Evolutionary conservation across 345 rosid species (phyloP), one percentile per base, ranked within the genome.

Genomic region (Populus tremula): DNA sequence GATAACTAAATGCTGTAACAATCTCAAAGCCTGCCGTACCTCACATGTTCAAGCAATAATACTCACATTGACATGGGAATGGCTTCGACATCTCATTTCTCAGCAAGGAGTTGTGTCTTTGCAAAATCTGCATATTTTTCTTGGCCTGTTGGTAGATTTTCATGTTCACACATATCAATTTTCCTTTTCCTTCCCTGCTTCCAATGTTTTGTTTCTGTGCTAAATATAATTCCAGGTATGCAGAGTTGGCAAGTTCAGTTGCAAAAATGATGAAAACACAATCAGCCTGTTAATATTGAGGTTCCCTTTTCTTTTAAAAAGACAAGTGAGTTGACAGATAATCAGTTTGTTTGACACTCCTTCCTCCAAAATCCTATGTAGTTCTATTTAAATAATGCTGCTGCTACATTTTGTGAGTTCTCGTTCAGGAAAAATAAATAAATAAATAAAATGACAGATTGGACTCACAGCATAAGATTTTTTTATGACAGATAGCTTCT

Each of bases 51-150:
- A 33, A 29, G 65, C 8, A 49, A 75, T 29, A 16, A 56, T 49
- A 25, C 41, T 70, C 38, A 25, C 39, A 12, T 11, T 39, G 67
- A 73, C 59, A 21, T 33, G 49, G 54, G 61, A 74, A 43, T n/a
- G 33, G 66, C 38, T 66, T 27, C 5, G 41, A 64, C 66, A 36
- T n/a, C 67, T 38, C 47, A 43, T 69, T 69, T 29, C 54, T 33
- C 41, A 31, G 31, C 68, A 70, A 17, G 64, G 70, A 71, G 61
- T 74, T 75, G 33, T 47, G 47, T 68, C 31, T 25, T 35, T n/a
- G 25, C 31, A 36, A 56, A 59, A 21, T 49, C 63, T 21, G 49
- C 36, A 53, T 64, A 33, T 17, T 33, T 43, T n/a, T 23, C 63
- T 8, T 49, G 31, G 17, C n/a, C n/a, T 33, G 31, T 29, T 16